These are phyloP conservation scores for Glycine latifolia DNA, from an alignment of 306 rosid genomes.

Conservation along the genomic window DNA sequence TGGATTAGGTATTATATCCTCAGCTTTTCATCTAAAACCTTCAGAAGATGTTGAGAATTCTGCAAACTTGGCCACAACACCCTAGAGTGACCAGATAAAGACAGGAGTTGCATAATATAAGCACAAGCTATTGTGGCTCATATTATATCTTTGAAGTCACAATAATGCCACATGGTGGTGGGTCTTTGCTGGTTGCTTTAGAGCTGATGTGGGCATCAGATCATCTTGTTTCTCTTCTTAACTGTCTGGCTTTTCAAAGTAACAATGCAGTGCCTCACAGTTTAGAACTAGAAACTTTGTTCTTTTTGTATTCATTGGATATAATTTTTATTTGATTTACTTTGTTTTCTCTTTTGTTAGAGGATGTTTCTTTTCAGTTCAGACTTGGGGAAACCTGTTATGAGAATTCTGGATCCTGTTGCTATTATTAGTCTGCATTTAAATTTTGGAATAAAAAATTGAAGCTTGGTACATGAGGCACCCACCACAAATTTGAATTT, in stretches of 20 bases:
- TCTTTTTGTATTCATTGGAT: slow-evolving; percentile 36
- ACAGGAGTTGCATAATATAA: slow-evolving; percentile 44
- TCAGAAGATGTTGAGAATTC: slow-evolving; percentile 53
- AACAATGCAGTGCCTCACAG: slow-evolving; percentile 51
- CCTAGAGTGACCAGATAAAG: slow-evolving; percentile 72
- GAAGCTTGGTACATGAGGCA: not conserved
- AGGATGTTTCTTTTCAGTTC: slow-evolving; percentile 52
- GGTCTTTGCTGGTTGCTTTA: slow-evolving; percentile 72
- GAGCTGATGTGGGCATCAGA: slow-evolving; percentile 58
- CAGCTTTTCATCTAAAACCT: slow-evolving; percentile 51
- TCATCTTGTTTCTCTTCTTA: slow-evolving; percentile 53
- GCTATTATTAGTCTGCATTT: slow-evolving; percentile 21
- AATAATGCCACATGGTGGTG: slow-evolving; percentile 46
- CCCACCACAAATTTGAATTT: slow-evolving; percentile 32
- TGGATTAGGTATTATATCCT: slow-evolving; percentile 61
- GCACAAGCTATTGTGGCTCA: slow-evolving; percentile 44
- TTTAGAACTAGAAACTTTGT: slow-evolving; percentile 40
- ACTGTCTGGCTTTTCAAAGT: slow-evolving; percentile 52
- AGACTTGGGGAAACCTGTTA: slow-evolving; percentile 46
- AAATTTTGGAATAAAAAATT: slow-evolving; percentile 32
- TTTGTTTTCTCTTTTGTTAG: slow-evolving; percentile 56
- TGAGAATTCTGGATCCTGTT: slow-evolving; percentile 30
- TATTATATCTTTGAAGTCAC: slow-evolving; percentile 30
- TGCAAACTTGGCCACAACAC: slow-evolving; percentile 54
- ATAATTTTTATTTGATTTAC: slow-evolving; percentile 41